Percentiles rank a stretch among this genome's conserved stretches.
Evolutionary conservation across 2,329 filamentous ascomycete species (phyloP).

Genomic region (Pseudogymnoascus sp.): DNA sequence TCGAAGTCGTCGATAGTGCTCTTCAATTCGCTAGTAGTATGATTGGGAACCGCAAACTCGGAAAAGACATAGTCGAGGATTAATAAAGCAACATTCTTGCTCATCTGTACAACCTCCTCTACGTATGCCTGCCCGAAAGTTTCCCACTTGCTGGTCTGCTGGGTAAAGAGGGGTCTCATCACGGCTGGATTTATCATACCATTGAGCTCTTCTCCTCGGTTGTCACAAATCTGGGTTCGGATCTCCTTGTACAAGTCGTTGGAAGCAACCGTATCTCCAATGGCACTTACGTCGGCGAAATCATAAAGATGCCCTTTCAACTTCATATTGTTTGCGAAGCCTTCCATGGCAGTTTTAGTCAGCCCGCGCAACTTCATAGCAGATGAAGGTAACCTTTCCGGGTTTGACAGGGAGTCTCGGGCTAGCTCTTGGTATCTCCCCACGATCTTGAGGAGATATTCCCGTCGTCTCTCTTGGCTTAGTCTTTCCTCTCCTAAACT

Average conservation of each 20-base stretch:
- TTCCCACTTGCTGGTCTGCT: constrained; percentile 29
- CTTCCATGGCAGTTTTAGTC: constrained; percentile 14
- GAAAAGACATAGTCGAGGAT: constrained; percentile 19
- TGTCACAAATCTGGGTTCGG: constrained; percentile 20
- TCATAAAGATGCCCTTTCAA: constrained; percentile 20
- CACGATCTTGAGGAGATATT: constrained; percentile 23
- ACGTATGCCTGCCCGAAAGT: constrained; percentile 24
- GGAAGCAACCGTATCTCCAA: not conserved
- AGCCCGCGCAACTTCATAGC: constrained; percentile 23
- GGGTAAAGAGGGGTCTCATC: constrained; percentile 24
- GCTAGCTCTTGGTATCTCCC: constrained; percentile 21
- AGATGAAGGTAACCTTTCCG: constrained; percentile 19
- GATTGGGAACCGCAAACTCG: not conserved
- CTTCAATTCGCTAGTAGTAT: constrained; percentile 8
- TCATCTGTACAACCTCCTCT: constrained; percentile 12
- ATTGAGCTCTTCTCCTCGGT: constrained; percentile 26
- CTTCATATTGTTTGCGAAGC: constrained; percentile 26
- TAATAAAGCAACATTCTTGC: constrained; percentile 15
- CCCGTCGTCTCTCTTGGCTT: constrained; percentile 18
- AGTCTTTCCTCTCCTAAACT: constrained; percentile 24
- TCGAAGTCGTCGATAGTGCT: constrained; percentile 9
- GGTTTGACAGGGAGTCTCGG: constrained; percentile 18
- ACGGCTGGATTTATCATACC: constrained; percentile 29
- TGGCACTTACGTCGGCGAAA: constrained; percentile 20
- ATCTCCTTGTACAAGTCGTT: constrained; percentile 21